Percentiles rank a stretch among this genome's conserved stretches.
Evolutionary conservation across 441 rosid genomes (phyloP).

Genomic region (Croton setiger): DNA sequence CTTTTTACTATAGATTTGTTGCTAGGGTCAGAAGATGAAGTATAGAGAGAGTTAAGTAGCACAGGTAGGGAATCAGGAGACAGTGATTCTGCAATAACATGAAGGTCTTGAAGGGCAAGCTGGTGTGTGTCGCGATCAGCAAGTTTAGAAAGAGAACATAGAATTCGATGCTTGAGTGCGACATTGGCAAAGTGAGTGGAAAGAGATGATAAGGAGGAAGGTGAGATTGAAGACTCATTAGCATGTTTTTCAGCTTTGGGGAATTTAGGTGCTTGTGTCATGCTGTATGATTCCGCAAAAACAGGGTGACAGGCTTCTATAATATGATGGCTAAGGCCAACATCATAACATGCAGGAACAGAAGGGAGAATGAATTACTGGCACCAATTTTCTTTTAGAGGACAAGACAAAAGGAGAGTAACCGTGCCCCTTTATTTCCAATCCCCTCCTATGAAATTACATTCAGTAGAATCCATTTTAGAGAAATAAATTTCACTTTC

Average conservation of each 20-base stretch:
- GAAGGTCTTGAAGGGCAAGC: slow-evolving; percentile 76
- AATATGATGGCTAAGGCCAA: neutral
- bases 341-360: neutral
- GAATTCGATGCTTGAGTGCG: slow-evolving; percentile 67
- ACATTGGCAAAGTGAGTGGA: slow-evolving; percentile 71
- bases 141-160: slow-evolving; percentile 72
- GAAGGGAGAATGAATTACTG: neutral
- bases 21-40: slow-evolving; percentile 36
- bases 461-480: neutral
- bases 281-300: slow-evolving; percentile 15
- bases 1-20: slow-evolving; percentile 70
- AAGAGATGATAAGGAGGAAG: slow-evolving; percentile 38
- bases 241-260: slow-evolving; percentile 29
- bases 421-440: neutral
- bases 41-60: slow-evolving; percentile 73
- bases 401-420: neutral
- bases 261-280: slow-evolving; percentile 46
- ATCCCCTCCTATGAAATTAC: neutral
- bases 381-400: neutral
- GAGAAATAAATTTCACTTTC: neutral
- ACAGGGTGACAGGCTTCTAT: neutral
- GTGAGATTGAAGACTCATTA: slow-evolving; percentile 15
- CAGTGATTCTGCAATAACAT: slow-evolving; percentile 50
- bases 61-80: slow-evolving; percentile 60
- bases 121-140: slow-evolving; percentile 78